Percentiles rank a stretch among this genome's conserved stretches.
These are phyloP conservation scores for Metschnikowia proteae DNA, from an alignment of 805 yeast genomes.

Conservation along the genomic window DNA sequence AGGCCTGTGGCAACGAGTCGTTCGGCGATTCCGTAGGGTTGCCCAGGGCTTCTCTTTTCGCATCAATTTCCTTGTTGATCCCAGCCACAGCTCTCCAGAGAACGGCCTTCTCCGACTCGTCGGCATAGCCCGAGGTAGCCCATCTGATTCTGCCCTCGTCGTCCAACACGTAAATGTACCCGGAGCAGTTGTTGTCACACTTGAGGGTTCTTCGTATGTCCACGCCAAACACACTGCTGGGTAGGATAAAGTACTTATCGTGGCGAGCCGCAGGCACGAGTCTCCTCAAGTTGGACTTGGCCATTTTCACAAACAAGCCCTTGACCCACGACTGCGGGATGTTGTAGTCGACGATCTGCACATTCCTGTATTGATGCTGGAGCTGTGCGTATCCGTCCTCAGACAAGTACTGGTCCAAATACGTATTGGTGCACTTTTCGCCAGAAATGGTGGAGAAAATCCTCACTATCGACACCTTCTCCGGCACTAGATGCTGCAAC, in stretches of 20 bases:
- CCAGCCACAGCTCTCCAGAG: conserved; percentile 67
- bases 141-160: conserved; percentile 73
- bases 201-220: conserved; percentile 55
- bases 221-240: conserved; percentile 55
- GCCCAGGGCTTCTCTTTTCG: background rate
- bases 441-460: conserved; percentile 69
- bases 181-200: conserved; percentile 75
- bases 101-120: conserved; percentile 56
- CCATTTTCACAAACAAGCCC: conserved; percentile 50
- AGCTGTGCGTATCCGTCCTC: conserved; percentile 41
- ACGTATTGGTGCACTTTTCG: conserved; percentile 58
- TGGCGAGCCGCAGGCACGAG: conserved; percentile 48
- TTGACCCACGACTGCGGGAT: conserved; percentile 72
- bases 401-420: conserved; percentile 46
- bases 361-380: conserved; percentile 40
- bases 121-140: conserved; percentile 85
- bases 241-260: conserved; percentile 58
- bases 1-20: background rate
- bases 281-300: conserved; percentile 41
- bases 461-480: conserved; percentile 60
- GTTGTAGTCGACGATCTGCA: conserved; percentile 74
- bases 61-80: conserved; percentile 44
- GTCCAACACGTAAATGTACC: conserved; percentile 80
- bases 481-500: conserved; percentile 38
- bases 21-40: background rate